Percentiles rank a stretch among this genome's conserved stretches.
These are phyloP conservation scores for Candida vartiovaarae DNA, from an alignment of 805 yeast species.

Conservation along the genomic window DNA sequence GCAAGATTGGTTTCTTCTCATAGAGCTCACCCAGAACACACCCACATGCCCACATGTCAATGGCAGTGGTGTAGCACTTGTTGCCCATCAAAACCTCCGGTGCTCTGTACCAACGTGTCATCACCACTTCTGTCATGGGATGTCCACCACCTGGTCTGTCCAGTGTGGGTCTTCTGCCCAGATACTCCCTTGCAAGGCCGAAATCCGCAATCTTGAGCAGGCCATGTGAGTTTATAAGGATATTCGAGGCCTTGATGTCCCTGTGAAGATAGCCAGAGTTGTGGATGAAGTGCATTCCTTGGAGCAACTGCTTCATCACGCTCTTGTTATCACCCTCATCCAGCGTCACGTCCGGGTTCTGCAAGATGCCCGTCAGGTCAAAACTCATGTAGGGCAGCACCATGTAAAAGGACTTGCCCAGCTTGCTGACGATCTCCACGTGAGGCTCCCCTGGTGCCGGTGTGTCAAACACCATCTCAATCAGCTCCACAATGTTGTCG, in stretches of 20 bases:
- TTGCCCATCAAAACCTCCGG: constrained; percentile 90
- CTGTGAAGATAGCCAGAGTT: constrained; percentile 57
- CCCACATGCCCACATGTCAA: constrained; percentile 97
- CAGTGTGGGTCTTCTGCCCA: constrained; percentile 50
- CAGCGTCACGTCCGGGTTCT: constrained; percentile 63
- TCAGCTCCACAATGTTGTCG: constrained; percentile 63
- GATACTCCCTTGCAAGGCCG: constrained; percentile 78
- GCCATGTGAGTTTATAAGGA: constrained; percentile 71
- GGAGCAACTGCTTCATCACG: constrained; percentile 67
- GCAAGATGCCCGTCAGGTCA: constrained; percentile 84
- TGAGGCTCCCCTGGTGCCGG: constrained; percentile 11
- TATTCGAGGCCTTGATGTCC: constrained; percentile 95
- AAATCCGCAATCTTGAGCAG: constrained; percentile 88
- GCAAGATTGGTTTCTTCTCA: constrained; percentile 72
- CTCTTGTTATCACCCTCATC: constrained; percentile 71
- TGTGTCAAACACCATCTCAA: constrained; percentile 68
- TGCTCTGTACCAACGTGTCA: constrained; percentile 96
- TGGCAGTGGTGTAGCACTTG: constrained; percentile 82
- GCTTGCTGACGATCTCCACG: constrained; percentile 16
- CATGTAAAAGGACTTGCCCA: constrained; percentile 53
- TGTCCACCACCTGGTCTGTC: constrained; percentile 36
- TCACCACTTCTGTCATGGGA: constrained; percentile 64
- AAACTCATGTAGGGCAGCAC: constrained; percentile 90
- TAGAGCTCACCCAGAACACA: constrained; percentile 93
- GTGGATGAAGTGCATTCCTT: constrained; percentile 81